A percentile compares a stretch with the other conserved stretches of the same genome.
Evolutionary conservation across 352 stramenopile genomes (phyloP).

Genomic region (Aphanomyces euteiches): DNA sequence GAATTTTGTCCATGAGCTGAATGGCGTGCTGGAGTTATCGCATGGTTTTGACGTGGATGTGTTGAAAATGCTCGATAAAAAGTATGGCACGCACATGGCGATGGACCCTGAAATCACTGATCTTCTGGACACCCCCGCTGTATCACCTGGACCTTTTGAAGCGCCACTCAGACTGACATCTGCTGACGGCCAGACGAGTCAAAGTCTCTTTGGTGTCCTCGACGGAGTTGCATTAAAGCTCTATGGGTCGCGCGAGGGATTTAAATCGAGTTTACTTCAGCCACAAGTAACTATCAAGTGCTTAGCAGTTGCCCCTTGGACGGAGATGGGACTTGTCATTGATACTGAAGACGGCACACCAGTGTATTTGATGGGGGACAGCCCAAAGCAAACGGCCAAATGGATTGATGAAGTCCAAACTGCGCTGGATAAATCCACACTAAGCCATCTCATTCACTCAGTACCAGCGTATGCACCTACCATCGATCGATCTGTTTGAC

Average conservation of each 20-base stretch:
- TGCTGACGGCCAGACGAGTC: conserved; percentile 3
- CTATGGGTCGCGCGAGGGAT: conserved; percentile 59
- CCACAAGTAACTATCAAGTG: conserved; percentile 28
- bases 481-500: neutral
- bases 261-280: conserved; percentile 40
- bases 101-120: neutral
- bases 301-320: conserved; percentile 35
- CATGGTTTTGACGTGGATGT: conserved; percentile 29
- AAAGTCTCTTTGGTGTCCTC: conserved; percentile 9
- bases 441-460: conserved; percentile 1
- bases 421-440: conserved; percentile 41
- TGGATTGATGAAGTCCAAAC: conserved; percentile 55
- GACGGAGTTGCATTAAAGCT: conserved; percentile 39
- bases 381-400: conserved; percentile 39
- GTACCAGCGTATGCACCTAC: conserved; percentile 11
- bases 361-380: conserved; percentile 44
- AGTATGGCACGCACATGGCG: conserved; percentile 25
- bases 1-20: conserved; percentile 17
- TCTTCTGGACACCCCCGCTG: neutral
- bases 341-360: conserved; percentile 53
- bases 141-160: neutral
- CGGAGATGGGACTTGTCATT: conserved; percentile 43
- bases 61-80: conserved; percentile 19
- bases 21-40: conserved; percentile 20
- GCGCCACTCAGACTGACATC: conserved; percentile 1